Evolutionary conservation across 2,329 filamentous ascomycete species (phyloP), one percentile per base, ranked within the genome.

Genomic region (Ophiostoma triangulosporum): DNA sequence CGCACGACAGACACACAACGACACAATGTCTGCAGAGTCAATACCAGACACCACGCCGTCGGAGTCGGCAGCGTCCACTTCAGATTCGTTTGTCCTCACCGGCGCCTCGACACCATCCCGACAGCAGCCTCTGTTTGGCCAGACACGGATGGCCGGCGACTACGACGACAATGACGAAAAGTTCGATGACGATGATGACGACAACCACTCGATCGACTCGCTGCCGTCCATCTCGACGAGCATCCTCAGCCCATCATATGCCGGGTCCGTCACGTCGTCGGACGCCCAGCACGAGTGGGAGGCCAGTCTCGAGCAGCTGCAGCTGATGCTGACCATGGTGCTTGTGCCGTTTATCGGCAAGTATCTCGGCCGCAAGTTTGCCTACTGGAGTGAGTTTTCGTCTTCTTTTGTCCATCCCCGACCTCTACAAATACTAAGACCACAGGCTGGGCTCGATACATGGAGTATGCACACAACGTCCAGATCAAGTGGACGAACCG

Each of bases 251-350:
- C 57, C 57, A 11, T 59, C 57, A 17, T 54, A 57, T 2, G 48
- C 45, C 5, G 53, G 51, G 12, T 73, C 72, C 31, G 80, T 84
- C 50, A 73, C 75, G 56, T 74, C 84, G 56, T 88, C 86, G 36
- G 91, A 97, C 65, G 93, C 93, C 9, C 91, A 98, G 68, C 79
- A 80, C 57, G 91, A 98, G 70, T 98, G 93, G 93, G 85, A 91
- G 62, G 87, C 90, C 63, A 95, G 87, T 62, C 72, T 98, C 58
- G 88, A 96, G 68, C 93, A 98, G 70, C 71, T 98, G 56, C 89
- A 98, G 71, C 75, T 97, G 59, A 75, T 98, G 60, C 70, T 97
- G 65, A 95, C 87, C 20, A 95, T 98, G 88, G 86, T 97, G 49
- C 69, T 97, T 61, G 84, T 98, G 50, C 93, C 93, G 3, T 96